phyloP scores from a whole-genome alignment of 2,329 filamentous ascomycete species.

The Claviceps monticola region DNA sequence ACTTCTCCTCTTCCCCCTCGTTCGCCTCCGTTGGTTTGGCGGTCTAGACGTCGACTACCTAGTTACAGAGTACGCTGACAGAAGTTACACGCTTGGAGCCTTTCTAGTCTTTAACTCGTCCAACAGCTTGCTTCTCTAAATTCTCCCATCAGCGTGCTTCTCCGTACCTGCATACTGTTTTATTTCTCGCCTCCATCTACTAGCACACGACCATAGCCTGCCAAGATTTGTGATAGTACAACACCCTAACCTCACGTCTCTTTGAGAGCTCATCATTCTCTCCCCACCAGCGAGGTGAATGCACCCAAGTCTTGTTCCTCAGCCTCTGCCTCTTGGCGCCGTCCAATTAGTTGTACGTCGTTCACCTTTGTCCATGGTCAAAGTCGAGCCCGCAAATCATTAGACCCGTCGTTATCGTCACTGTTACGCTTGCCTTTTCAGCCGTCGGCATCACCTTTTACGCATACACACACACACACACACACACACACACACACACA shows the following conservation, averaged over 20 bases:
- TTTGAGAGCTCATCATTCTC: background rate
- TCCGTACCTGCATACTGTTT: no score
- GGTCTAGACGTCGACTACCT: no score
- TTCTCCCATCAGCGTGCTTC: no score
- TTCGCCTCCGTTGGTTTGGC: no score
- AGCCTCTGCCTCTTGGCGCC: background rate
- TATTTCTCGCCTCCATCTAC: background rate
- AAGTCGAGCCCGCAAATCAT: background rate
- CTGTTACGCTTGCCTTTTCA: background rate
- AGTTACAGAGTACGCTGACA: no score
- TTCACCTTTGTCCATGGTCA: background rate
- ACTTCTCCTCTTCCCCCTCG: no score
- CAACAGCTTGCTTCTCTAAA: no score
- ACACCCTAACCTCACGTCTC: background rate
- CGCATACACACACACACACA: background rate
- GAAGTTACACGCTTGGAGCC: no score
- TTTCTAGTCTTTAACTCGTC: no score
- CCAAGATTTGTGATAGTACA: background rate
- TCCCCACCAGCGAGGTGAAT: background rate
- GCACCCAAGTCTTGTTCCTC: background rate
- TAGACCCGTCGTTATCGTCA: background rate
- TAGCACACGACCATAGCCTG: background rate
- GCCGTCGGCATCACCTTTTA: background rate
- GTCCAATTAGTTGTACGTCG: slow-evolving; percentile 1
- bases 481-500: background rate